Evolutionary conservation across 192 early-diverging fungal species (phyloP).

Genomic region (Cetraspora pellucida): DNA sequence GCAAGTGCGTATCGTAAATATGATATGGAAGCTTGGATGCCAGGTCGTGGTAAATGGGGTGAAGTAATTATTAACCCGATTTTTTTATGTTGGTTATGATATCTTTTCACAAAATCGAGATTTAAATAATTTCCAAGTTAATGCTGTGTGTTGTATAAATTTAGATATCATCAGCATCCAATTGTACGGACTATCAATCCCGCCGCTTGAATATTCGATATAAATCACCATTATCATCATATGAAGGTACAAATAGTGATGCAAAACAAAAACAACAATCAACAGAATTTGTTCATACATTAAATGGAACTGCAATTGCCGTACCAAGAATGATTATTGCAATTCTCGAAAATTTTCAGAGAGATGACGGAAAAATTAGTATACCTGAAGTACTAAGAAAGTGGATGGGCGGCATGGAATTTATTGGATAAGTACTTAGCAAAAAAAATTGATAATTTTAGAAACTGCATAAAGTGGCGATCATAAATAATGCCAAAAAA

Average conservation of each 20-base stretch:
- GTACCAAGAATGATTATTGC: slow-evolving; percentile 88
- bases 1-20: slow-evolving; percentile 89
- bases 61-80: slow-evolving; percentile 50
- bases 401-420: slow-evolving; percentile 65
- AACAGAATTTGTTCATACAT: slow-evolving; percentile 80
- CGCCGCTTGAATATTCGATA: slow-evolving; percentile 80
- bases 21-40: slow-evolving; percentile 98
- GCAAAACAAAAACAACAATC: slow-evolving; percentile 31
- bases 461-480: too few species aligned
- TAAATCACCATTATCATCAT: slow-evolving; percentile 39
- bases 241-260: slow-evolving; percentile 31
- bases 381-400: slow-evolving; percentile 73
- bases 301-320: slow-evolving; percentile 93
- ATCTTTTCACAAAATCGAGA: background rate
- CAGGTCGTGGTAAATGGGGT: slow-evolving; percentile 78
- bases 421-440: slow-evolving; percentile 23
- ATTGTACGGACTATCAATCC: slow-evolving; percentile 94
- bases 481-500: too few species aligned
- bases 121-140: background rate
- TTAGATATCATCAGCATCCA: slow-evolving; percentile 84
- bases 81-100: background rate
- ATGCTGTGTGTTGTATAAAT: background rate
- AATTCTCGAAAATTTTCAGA: slow-evolving; percentile 82
- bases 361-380: slow-evolving; percentile 64
- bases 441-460: too few species aligned